Conservation (phyloP, 2,329 filamentous ascomycete species). For the Trichoderma pleuroti region DNA sequence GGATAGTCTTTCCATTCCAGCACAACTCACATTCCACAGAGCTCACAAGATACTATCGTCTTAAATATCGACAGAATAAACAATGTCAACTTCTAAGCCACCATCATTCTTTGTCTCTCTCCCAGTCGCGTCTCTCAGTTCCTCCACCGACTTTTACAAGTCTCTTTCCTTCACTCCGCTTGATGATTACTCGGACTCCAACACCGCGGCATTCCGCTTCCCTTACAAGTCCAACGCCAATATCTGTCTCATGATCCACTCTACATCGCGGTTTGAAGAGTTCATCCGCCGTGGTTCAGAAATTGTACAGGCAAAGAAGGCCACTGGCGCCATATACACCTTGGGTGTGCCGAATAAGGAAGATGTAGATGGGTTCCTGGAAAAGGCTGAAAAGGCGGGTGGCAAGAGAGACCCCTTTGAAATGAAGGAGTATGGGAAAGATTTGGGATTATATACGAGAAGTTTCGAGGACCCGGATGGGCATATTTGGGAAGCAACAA, state of each 20-base stretch:
- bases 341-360: constrained; percentile 20
- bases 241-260: constrained; percentile 25
- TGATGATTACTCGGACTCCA: constrained; percentile 19
- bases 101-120: constrained; percentile 18
- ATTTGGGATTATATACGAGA: constrained; percentile 23
- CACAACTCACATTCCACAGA: not conserved
- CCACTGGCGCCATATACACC: constrained; percentile 22
- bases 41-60: not conserved
- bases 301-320: constrained; percentile 21
- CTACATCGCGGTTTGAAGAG: constrained; percentile 21
- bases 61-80: not conserved
- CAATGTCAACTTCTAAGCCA: not conserved
- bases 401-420: constrained; percentile 23
- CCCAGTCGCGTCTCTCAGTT: not conserved
- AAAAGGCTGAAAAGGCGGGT: constrained; percentile 23
- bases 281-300: constrained; percentile 24
- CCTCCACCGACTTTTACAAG: constrained; percentile 19
- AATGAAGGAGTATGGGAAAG: constrained; percentile 20
- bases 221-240: constrained; percentile 22
- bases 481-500: constrained; percentile 26
- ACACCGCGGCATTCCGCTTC: constrained; percentile 22
- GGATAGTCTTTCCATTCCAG: not conserved
- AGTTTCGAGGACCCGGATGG: constrained; percentile 26
- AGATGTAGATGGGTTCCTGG: constrained; percentile 22
- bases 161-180: constrained; percentile 20